Evolutionary conservation across 2,329 filamentous ascomycete species (phyloP), one percentile per base, ranked within the genome.

Genomic region (Aspergillus tamarii): DNA sequence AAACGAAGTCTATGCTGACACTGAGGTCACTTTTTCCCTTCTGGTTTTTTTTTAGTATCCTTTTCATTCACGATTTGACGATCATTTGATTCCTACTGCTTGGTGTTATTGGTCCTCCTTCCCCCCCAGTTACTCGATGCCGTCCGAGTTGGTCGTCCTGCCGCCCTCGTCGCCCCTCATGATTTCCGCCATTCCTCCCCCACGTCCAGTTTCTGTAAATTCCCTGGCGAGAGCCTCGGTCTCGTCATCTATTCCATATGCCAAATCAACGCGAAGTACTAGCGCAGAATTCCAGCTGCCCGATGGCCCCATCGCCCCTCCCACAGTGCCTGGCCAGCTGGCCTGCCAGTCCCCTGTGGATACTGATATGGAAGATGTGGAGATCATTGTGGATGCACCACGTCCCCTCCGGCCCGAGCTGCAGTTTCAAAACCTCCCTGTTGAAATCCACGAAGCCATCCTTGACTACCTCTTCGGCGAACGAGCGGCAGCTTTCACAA

Each of bases 381-480:
- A 68, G 34, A 57, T 68, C 41, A 61, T 59, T 30, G 62, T 64
- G 14, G 59, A 48, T 45, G 60, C 69, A 23, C 62, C 52, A 23
- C 59, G 58, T 34, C 50, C 59, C 39, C 64, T 53, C 62, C 66
- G 64, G 59, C 67, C 67, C 16, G 65, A 64, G 28, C 53, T 71
- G 11, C 67, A 64, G 8, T 75, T 79, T 46, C 66, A 74, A 50
- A 69, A 86, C 66, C 79, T 92, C 1, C 90, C 90, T 1, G 83
- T 85, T 61, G 90, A 92, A 74, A 90, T 93, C 14, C 89, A 91
- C 72, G 89, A 91, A 70, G 86, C 85, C 61, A 89, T 92, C 60
- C 80, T 92, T 16, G 90, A 92, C 73, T 85, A 91, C 68, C 78
- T 92, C 2, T 91, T 92, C 70, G 90, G 89, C 4, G 88, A 89